Evolutionary conservation across 1,284 basidiomycete genomes (phyloP).

Genomic region (Spongispora temasekensis): DNA sequence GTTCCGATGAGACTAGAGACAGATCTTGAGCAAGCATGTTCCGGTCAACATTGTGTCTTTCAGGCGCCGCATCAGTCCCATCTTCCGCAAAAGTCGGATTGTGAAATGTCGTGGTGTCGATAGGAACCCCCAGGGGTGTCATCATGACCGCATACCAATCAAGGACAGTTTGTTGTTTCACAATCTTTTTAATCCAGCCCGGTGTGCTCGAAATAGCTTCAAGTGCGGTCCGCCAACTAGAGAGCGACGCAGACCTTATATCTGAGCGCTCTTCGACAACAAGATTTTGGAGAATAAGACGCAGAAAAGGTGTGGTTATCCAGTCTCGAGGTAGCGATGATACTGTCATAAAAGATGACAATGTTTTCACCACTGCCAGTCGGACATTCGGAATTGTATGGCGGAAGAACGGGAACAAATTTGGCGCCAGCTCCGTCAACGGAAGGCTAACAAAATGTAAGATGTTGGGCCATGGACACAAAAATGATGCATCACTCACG

Average conservation of each 20-base stretch:
- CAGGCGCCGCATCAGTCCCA: constrained; percentile 45
- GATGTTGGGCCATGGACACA: constrained; percentile 8
- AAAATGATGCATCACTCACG: constrained; percentile 50
- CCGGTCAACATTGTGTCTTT: constrained; percentile 95
- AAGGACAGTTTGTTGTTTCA: constrained; percentile 57
- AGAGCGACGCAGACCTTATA: constrained; percentile 79
- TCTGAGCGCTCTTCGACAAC: constrained; percentile 90
- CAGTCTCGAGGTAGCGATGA: constrained; percentile 78
- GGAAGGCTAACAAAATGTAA: constrained; percentile 54
- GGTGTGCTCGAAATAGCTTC: constrained; percentile 49
- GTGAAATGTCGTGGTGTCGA: constrained; percentile 78
- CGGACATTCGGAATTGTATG: constrained; percentile 96
- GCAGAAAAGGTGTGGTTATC: constrained; percentile 79
- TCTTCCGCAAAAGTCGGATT: constrained; percentile 53
- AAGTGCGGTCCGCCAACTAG: constrained; percentile 79
- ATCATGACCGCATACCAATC: constrained; percentile 90
- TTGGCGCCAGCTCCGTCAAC: constrained; percentile 80
- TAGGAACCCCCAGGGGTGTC: constrained; percentile 85
- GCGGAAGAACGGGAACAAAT: constrained; percentile 95
- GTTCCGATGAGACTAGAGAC: constrained; percentile 79
- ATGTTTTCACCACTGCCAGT: constrained; percentile 88
- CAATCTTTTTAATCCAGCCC: constrained; percentile 52
- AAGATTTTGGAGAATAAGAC: constrained; percentile 93
- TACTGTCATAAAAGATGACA: constrained; percentile 85
- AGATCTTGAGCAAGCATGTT: constrained; percentile 93